phyloP scores from a whole-genome alignment of 2,329 filamentous ascomycete species.

The Polytolypa hystricis region DNA sequence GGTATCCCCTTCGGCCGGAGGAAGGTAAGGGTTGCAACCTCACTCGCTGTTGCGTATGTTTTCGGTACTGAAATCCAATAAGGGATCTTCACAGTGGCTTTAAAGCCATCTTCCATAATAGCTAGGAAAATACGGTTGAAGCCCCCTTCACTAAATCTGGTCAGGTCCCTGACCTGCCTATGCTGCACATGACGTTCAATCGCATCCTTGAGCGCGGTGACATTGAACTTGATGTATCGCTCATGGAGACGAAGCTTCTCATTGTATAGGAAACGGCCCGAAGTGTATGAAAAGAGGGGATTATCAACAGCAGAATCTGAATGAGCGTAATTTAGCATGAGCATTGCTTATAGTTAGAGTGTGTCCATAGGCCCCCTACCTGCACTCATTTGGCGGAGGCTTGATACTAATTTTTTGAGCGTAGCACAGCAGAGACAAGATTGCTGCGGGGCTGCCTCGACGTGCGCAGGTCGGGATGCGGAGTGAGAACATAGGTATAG shows the following conservation, averaged over 20 bases:
- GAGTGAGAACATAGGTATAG: no score
- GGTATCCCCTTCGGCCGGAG: slow-evolving; percentile 22
- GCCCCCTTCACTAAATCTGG: slow-evolving; percentile 27
- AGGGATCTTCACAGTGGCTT: slow-evolving; percentile 24
- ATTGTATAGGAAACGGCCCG: slow-evolving; percentile 11
- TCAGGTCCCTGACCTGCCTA: slow-evolving; percentile 9
- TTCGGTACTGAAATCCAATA: slow-evolving; percentile 22
- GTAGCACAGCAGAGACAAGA: no score
- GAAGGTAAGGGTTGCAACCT: slow-evolving; percentile 28
- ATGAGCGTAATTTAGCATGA: no score
- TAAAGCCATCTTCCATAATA: slow-evolving; percentile 20
- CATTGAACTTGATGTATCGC: slow-evolving; percentile 8
- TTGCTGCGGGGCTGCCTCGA: no score
- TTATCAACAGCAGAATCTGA: no score
- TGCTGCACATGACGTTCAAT: background rate
- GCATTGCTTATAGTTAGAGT: no score
- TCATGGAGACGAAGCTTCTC: slow-evolving; percentile 8
- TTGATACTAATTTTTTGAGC: no score
- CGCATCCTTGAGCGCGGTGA: slow-evolving; percentile 8
- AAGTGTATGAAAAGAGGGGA: slow-evolving; percentile 11
- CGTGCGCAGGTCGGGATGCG: no score
- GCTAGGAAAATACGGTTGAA: slow-evolving; percentile 27
- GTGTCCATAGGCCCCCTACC: no score
- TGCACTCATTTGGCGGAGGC: no score
- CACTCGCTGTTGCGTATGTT: slow-evolving; percentile 24